Conservation (phyloP, 176 grass and related monocot species). For the Ananas comosus region DNA sequence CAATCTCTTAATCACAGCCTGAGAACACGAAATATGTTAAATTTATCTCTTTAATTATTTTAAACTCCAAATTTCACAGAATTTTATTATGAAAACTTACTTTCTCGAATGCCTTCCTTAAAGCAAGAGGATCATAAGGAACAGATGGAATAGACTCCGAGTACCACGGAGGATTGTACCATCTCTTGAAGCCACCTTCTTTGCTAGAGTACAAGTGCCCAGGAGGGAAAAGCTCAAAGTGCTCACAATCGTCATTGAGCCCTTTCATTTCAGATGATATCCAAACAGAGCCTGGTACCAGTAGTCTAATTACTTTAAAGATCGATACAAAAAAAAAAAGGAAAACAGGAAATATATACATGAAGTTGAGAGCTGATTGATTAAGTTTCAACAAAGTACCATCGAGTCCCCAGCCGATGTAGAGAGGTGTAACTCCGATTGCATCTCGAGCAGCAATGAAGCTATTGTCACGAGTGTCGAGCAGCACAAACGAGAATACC, state of each 20-base stretch:
- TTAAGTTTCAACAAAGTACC: slow-evolving; percentile 28
- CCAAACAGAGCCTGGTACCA: slow-evolving; percentile 64
- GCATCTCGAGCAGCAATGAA: slow-evolving; percentile 85
- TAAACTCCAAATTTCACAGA: not conserved
- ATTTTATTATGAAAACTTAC: slow-evolving; percentile 21
- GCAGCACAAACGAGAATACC: slow-evolving; percentile 82
- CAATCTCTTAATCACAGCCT: slow-evolving; percentile 91
- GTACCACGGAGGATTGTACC: slow-evolving; percentile 85
- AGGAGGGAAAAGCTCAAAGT: slow-evolving; percentile 79
- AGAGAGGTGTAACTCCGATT: slow-evolving; percentile 84
- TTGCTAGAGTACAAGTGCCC: slow-evolving; percentile 74
- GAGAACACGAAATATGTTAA: not conserved
- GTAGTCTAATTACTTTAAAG: not conserved
- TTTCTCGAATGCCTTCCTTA: slow-evolving; percentile 88
- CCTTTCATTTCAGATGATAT: slow-evolving; percentile 92
- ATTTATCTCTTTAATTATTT: too few species aligned
- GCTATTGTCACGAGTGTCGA: slow-evolving; percentile 59
- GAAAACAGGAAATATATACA: too few species aligned
- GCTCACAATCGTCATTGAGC: slow-evolving; percentile 75
- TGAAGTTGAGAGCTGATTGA: not conserved
- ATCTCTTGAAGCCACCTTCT: slow-evolving; percentile 43
- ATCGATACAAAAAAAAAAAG: not conserved
- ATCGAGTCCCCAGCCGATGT: slow-evolving; percentile 89
- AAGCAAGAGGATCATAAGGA: slow-evolving; percentile 46
- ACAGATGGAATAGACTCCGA: slow-evolving; percentile 49